These are phyloP conservation scores for Moesziomyces sp. DNA, from an alignment of 1,284 basidiomycete genomes.

Conservation along the genomic window DNA sequence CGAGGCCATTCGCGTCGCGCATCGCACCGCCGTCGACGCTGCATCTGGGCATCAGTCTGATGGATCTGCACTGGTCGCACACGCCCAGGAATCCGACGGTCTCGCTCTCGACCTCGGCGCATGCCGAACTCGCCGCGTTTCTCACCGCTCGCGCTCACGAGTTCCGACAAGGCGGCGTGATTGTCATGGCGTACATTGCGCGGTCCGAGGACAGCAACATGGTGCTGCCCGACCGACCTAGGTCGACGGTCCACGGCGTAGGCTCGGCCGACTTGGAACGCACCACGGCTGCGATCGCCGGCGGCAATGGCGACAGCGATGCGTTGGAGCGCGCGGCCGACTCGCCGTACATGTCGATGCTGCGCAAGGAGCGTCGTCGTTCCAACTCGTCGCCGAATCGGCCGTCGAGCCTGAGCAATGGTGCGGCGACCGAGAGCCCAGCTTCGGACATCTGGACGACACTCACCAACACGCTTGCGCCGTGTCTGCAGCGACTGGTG, in stretches of 20 bases:
- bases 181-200: conserved; percentile 68
- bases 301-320: not conserved
- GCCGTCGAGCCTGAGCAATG: conserved; percentile 10
- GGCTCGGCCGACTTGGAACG: conserved; percentile 21
- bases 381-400: conserved; percentile 48
- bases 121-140: conserved; percentile 68
- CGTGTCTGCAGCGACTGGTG: conserved; percentile 69
- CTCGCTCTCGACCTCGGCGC: conserved; percentile 65
- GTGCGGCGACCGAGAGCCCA: conserved; percentile 8
- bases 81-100: conserved; percentile 61
- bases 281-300: conserved; percentile 6
- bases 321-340: not conserved
- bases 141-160: conserved; percentile 67
- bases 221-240: conserved; percentile 38
- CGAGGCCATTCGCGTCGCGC: conserved; percentile 66
- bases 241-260: conserved; percentile 32
- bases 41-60: conserved; percentile 67
- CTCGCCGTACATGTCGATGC: conserved; percentile 16
- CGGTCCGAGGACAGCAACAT: conserved; percentile 62
- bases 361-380: conserved; percentile 43
- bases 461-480: conserved; percentile 66
- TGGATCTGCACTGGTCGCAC: conserved; percentile 69
- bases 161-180: conserved; percentile 68
- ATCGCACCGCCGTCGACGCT: conserved; percentile 66
- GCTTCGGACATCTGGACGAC: conserved; percentile 67